phyloP scores from a whole-genome alignment of 352 stramenopile genomes.

The Phytophthora kernoviae region DNA sequence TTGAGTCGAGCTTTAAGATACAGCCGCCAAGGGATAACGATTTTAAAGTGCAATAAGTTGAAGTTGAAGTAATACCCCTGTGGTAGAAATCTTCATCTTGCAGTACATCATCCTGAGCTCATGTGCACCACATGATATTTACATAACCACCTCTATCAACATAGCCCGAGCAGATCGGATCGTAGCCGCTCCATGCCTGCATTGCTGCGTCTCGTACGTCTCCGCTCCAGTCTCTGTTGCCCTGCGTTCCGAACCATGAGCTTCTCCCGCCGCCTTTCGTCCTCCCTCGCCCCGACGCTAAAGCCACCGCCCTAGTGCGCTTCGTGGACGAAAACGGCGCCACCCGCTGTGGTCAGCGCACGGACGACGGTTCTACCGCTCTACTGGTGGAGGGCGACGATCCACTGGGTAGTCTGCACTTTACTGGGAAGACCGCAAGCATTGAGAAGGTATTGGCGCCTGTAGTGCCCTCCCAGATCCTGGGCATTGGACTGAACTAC shows the following conservation, averaged over 20 bases:
- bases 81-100: too few relatives aligned
- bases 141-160: neutral
- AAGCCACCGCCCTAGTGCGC: slow-evolving; percentile 67
- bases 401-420: slow-evolving; percentile 59
- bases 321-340: slow-evolving; percentile 66
- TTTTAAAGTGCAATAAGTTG: too few relatives aligned
- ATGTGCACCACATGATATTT: too few relatives aligned
- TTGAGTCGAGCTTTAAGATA: too few relatives aligned
- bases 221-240: slow-evolving; percentile 10
- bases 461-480: slow-evolving; percentile 81
- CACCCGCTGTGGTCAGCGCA: slow-evolving; percentile 66
- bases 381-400: slow-evolving; percentile 73
- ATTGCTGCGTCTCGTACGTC: slow-evolving; percentile 22
- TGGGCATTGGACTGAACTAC: slow-evolving; percentile 92
- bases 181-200: slow-evolving; percentile 11
- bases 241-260: slow-evolving; percentile 8
- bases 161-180: slow-evolving; percentile 13
- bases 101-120: too few relatives aligned
- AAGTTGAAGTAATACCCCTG: too few relatives aligned
- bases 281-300: slow-evolving; percentile 1
- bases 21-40: too few relatives aligned
- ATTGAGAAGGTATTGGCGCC: slow-evolving; percentile 81
- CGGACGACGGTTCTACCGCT: slow-evolving; percentile 37
- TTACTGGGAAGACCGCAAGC: slow-evolving; percentile 65
- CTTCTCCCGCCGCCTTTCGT: slow-evolving; percentile 14